These are phyloP conservation scores for Tricholoma furcatifolium DNA, from an alignment of 768 basidiomycete genomes.

Conservation along the genomic window DNA sequence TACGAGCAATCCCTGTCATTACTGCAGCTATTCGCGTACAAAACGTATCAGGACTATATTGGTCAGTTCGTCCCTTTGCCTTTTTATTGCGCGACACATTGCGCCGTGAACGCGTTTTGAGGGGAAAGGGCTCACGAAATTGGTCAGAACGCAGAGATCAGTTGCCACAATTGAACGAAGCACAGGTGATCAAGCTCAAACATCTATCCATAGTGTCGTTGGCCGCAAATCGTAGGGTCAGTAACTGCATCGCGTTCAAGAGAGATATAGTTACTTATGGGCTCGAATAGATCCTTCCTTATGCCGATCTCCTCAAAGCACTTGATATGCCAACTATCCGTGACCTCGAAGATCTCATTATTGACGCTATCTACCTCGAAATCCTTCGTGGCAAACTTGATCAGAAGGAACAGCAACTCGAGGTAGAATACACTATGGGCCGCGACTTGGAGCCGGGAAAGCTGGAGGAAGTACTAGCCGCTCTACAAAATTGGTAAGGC, in stretches of 20 bases:
- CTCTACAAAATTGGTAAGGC: conserved; percentile 68
- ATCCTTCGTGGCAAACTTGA: conserved; percentile 90
- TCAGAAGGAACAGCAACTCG: conserved; percentile 85
- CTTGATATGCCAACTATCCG: too few species aligned
- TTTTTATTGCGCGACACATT: too few species aligned
- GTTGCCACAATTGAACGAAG: conserved; percentile 66
- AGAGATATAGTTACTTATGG: neutral
- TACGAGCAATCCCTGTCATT: conserved; percentile 60
- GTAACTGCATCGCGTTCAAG: conserved; percentile 21
- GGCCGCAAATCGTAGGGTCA: conserved; percentile 72
- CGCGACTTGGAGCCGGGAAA: conserved; percentile 64
- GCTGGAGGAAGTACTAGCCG: conserved; percentile 55
- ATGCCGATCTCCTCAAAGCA: too few species aligned
- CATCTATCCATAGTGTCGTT: conserved; percentile 90
- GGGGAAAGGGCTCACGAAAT: too few species aligned
- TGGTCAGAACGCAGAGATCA: conserved; percentile 65
- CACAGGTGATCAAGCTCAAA: conserved; percentile 86
- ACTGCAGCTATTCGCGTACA: conserved; percentile 87
- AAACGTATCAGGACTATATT: conserved; percentile 81
- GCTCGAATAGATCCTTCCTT: conserved; percentile 45
- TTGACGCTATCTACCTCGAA: conserved; percentile 79
- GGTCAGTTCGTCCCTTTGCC: conserved; percentile 43
- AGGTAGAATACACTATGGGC: conserved; percentile 74
- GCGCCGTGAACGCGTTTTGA: too few species aligned
- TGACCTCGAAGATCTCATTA: too few species aligned